Percentiles rank a stretch among this genome's conserved stretches.
Conservation (phyloP, 2,329 filamentous ascomycete species). For the Xylariaceae sp. region DNA sequence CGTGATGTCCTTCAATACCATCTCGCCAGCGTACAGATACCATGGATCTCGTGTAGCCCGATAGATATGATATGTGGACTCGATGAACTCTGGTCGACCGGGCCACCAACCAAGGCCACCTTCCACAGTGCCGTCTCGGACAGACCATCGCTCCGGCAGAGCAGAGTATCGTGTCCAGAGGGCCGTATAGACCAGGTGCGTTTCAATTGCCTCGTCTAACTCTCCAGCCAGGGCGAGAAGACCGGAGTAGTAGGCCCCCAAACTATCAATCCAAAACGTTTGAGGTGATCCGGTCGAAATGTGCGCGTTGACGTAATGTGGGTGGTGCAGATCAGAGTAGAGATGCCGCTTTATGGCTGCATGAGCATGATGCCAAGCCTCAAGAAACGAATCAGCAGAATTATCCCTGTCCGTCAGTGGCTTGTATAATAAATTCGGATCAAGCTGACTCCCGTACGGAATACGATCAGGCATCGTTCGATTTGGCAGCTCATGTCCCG, state of each 20-base stretch:
- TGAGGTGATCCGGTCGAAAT: constrained; percentile 81
- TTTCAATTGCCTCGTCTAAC: constrained; percentile 83
- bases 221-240: constrained; percentile 82
- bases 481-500: constrained; percentile 63
- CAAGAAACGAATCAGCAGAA: constrained; percentile 72
- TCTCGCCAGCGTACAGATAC: constrained; percentile 94
- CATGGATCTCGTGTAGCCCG: constrained; percentile 89
- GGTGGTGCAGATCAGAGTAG: constrained; percentile 81
- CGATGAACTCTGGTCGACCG: constrained; percentile 91
- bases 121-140: constrained; percentile 78
- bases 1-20: constrained; percentile 86
- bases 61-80: constrained; percentile 95
- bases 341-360: constrained; percentile 84
- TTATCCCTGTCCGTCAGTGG: constrained; percentile 63
- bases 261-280: constrained; percentile 92
- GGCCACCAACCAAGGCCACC: constrained; percentile 91
- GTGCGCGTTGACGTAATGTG: constrained; percentile 90
- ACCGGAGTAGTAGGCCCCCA: constrained; percentile 93
- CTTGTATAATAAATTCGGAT: constrained; percentile 59
- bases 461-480: constrained; percentile 39
- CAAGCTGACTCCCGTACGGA: constrained; percentile 44
- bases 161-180: constrained; percentile 95
- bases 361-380: constrained; percentile 81
- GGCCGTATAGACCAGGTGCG: constrained; percentile 85
- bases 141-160: constrained; percentile 90